These are phyloP conservation scores for Cicer bijugum DNA, from an alignment of 306 rosid genomes.

Conservation along the genomic window DNA sequence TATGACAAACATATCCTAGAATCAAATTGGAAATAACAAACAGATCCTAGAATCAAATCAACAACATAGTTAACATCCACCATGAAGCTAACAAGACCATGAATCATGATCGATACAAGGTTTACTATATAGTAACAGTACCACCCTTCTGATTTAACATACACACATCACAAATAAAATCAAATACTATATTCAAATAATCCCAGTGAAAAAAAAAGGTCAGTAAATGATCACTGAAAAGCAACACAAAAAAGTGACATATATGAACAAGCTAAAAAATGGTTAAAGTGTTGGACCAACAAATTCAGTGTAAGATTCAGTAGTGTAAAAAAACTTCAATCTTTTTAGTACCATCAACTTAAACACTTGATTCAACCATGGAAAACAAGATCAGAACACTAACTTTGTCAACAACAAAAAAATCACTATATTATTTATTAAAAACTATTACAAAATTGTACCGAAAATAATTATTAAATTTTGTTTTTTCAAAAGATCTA, in stretches of 20 bases:
- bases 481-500: background rate
- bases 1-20: conserved; percentile 1
- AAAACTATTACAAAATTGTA: no score
- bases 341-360: background rate
- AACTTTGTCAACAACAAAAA: background rate
- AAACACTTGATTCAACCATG: background rate
- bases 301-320: background rate
- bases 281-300: background rate
- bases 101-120: conserved; percentile 29
- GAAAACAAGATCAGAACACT: background rate
- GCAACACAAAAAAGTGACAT: background rate
- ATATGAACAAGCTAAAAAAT: background rate
- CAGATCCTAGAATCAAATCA: conserved; percentile 2
- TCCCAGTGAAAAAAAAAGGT: background rate
- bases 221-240: background rate
- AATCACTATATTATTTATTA: background rate
- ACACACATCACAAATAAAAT: background rate
- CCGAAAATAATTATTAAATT: background rate
- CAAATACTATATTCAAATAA: background rate
- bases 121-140: background rate
- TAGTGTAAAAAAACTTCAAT: background rate
- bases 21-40: conserved; percentile 9
- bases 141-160: background rate
- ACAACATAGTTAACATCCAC: background rate
- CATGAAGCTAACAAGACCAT: background rate